Evolutionary conservation across 176 grass and related monocot genomes (phyloP).

Genomic region (Tuctoria greenei): DNA sequence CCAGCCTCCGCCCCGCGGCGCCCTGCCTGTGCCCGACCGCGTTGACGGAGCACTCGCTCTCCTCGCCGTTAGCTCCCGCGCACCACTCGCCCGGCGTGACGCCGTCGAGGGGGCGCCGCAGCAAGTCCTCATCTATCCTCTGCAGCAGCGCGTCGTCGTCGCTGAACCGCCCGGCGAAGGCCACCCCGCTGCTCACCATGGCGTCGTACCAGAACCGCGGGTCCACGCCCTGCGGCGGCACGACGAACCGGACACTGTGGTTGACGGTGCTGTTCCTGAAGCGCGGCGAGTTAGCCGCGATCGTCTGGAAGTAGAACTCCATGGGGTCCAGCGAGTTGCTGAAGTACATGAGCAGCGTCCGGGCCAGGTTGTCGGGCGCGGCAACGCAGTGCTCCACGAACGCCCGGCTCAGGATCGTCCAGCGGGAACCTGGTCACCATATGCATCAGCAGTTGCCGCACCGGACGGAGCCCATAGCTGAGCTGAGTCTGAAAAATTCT

Average conservation of each 20-base stretch:
- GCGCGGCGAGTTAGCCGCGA: slow-evolving; percentile 47
- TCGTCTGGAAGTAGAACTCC: slow-evolving; percentile 68
- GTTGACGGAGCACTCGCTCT: slow-evolving; percentile 44
- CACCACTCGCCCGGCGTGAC: slow-evolving; percentile 59
- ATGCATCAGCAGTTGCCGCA: not conserved
- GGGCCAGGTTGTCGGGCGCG: slow-evolving; percentile 51
- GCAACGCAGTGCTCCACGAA: slow-evolving; percentile 58
- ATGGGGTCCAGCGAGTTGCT: slow-evolving; percentile 41
- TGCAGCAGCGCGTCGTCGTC: slow-evolving; percentile 53
- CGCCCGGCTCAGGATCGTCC: slow-evolving; percentile 46
- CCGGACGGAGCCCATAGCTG: too few relatives aligned
- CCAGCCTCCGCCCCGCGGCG: slow-evolving; percentile 31
- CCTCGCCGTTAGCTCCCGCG: slow-evolving; percentile 13
- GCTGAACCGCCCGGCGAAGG: slow-evolving; percentile 49
- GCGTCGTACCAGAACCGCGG: slow-evolving; percentile 33
- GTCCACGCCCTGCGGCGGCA: not conserved
- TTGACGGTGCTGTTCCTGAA: slow-evolving; percentile 56
- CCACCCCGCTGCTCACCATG: slow-evolving; percentile 39
- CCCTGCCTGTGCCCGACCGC: slow-evolving; percentile 34
- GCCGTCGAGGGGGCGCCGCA: slow-evolving; percentile 35
- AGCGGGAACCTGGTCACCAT: slow-evolving; percentile 37
- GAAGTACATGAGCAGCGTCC: slow-evolving; percentile 70
- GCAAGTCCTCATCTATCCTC: slow-evolving; percentile 55
- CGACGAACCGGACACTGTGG: slow-evolving; percentile 38
- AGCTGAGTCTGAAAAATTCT: not conserved